Conservation (phyloP, 2,329 filamentous ascomycete species). For the Aspergillus novoparasiticus region DNA sequence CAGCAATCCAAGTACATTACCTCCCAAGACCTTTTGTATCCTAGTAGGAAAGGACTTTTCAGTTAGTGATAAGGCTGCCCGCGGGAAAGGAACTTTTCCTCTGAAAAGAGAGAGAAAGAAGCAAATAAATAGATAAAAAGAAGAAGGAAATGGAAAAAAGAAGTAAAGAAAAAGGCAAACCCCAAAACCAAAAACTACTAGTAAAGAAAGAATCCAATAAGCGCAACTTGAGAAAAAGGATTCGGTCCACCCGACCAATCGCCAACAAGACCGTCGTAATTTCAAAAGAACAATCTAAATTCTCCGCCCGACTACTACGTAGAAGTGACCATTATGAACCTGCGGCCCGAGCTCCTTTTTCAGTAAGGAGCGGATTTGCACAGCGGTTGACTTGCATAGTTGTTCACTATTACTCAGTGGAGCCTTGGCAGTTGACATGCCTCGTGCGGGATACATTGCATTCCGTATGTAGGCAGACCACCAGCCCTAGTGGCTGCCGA, state of each 20-base stretch:
- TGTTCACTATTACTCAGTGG: constrained; percentile 1
- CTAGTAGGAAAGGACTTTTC: not conserved
- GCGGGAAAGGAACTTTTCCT: not conserved
- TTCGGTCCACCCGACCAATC: constrained; percentile 7
- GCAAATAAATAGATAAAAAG: not conserved
- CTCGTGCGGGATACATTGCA: constrained; percentile 4
- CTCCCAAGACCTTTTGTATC: not conserved
- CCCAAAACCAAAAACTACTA: not conserved
- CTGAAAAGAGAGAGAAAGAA: not conserved
- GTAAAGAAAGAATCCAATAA: not conserved
- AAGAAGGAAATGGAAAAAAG: not conserved
- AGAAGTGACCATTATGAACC: constrained; percentile 13
- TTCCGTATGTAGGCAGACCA: constrained; percentile 8
- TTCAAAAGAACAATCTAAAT: constrained; percentile 8
- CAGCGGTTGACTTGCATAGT: constrained; percentile 16
- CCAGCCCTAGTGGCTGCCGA: constrained; percentile 24
- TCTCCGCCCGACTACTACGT: constrained; percentile 6
- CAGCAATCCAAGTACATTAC: not conserved
- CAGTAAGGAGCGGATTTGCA: constrained; percentile 7
- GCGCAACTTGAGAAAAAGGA: not conserved
- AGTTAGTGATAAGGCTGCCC: not conserved
- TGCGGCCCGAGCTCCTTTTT: constrained; percentile 22
- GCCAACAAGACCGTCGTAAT: constrained; percentile 11
- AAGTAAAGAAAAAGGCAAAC: not conserved
- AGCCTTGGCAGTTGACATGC: constrained; percentile 11